Percentiles rank a stretch among this genome's conserved stretches.
These are phyloP conservation scores for Cerrena zonata DNA, from an alignment of 1,284 basidiomycete species.

Conservation along the genomic window DNA sequence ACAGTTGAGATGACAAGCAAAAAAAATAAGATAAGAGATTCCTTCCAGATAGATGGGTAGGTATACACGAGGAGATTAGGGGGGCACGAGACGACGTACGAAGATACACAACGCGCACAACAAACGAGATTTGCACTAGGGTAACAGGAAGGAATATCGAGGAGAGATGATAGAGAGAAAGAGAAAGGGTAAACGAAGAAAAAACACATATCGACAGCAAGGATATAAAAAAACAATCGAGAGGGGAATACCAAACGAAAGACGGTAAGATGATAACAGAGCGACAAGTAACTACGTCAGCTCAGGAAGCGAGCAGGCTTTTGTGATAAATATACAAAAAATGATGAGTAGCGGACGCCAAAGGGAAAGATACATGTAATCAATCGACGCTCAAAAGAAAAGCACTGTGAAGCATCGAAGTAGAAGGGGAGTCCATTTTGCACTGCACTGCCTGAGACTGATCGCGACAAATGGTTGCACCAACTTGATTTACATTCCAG, in stretches of 20 bases:
- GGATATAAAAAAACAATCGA: slow-evolving; percentile 1
- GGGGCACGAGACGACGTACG: too few species aligned
- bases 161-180: slow-evolving; percentile 4
- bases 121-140: not conserved
- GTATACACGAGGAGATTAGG: too few species aligned
- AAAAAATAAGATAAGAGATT: too few species aligned
- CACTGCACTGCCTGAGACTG: not conserved
- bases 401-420: not conserved
- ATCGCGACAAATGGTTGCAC: not conserved
- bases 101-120: too few species aligned
- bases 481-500: not conserved
- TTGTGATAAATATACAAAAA: slow-evolving; percentile 16
- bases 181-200: slow-evolving; percentile 1
- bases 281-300: slow-evolving; percentile 7
- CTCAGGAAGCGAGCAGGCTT: slow-evolving; percentile 11
- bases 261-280: not conserved
- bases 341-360: not conserved
- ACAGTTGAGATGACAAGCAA: too few species aligned
- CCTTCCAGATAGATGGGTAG: too few species aligned
- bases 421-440: not conserved
- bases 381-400: not conserved
- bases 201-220: slow-evolving; percentile 5
- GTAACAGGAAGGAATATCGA: not conserved
- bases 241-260: slow-evolving; percentile 6
- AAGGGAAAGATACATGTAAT: not conserved